Conservation (phyloP, 176 grass and related monocot species). For the Zea luxurians region DNA sequence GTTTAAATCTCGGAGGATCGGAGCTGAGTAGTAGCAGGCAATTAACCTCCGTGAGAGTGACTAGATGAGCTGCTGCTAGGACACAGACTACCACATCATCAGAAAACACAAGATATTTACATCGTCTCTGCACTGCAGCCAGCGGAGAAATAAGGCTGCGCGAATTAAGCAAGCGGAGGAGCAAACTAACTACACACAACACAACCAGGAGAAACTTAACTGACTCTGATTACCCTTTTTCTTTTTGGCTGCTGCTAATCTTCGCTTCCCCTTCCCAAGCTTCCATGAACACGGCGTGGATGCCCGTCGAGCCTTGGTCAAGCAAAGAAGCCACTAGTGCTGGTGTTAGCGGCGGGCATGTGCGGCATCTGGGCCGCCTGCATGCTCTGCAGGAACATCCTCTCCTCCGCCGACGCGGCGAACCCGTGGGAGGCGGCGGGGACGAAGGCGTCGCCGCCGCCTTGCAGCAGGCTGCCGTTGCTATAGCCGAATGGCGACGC, state of each 20-base stretch:
- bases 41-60: not conserved
- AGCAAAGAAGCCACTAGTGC: slow-evolving; percentile 50
- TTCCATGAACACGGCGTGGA: not conserved
- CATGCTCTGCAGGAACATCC: slow-evolving; percentile 52
- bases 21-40: not conserved
- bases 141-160: not conserved
- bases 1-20: not conserved
- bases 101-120: slow-evolving; percentile 31
- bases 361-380: slow-evolving; percentile 51
- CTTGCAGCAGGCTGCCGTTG: not conserved
- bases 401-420: slow-evolving; percentile 38
- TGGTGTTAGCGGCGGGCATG: slow-evolving; percentile 32
- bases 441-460: slow-evolving; percentile 21
- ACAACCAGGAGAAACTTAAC: not conserved
- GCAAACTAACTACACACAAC: not conserved
- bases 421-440: not conserved
- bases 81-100: slow-evolving; percentile 15
- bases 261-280: not conserved
- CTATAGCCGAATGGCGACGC: slow-evolving; percentile 11
- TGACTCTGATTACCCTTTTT: not conserved
- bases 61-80: not conserved
- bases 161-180: not conserved
- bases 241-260: not conserved
- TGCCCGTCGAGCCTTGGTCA: not conserved
- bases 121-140: slow-evolving; percentile 19